These are phyloP conservation scores for Aristolochia californica DNA, from an alignment of 164 flowering plant species.

Conservation along the genomic window DNA sequence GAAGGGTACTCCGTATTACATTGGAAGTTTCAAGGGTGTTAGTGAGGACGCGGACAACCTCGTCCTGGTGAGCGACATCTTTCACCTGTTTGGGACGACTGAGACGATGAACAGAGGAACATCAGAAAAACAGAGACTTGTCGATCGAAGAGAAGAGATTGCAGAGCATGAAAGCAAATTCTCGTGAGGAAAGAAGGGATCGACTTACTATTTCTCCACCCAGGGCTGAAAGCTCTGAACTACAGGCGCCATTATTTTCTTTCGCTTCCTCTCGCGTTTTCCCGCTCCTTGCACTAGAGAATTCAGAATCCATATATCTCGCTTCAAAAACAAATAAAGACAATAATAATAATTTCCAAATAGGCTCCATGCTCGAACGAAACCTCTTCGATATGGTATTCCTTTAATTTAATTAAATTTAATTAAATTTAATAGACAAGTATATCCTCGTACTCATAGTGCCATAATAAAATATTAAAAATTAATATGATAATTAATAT, in stretches of 20 bases:
- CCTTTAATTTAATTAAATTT: no score
- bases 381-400: no score
- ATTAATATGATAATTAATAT: no score
- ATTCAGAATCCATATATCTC: no score
- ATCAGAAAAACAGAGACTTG: neutral
- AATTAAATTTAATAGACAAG: no score
- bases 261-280: neutral
- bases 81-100: slow-evolving; percentile 95
- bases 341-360: no score
- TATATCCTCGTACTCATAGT: no score
- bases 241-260: slow-evolving; percentile 57
- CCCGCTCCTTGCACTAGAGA: neutral
- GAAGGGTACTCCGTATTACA: slow-evolving; percentile 17
- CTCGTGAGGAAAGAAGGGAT: neutral
- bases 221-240: slow-evolving; percentile 83
- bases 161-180: neutral
- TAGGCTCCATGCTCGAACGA: no score
- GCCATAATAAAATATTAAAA: no score
- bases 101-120: slow-evolving; percentile 4
- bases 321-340: no score
- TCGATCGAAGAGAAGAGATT: neutral
- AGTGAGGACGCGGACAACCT: slow-evolving; percentile 86
- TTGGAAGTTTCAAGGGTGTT: slow-evolving; percentile 83
- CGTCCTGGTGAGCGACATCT: slow-evolving; percentile 96
- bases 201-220: slow-evolving; percentile 91